phyloP scores from a whole-genome alignment of 495 filamentous ascomycete genomes.

The Cetradonia linearis region DNA sequence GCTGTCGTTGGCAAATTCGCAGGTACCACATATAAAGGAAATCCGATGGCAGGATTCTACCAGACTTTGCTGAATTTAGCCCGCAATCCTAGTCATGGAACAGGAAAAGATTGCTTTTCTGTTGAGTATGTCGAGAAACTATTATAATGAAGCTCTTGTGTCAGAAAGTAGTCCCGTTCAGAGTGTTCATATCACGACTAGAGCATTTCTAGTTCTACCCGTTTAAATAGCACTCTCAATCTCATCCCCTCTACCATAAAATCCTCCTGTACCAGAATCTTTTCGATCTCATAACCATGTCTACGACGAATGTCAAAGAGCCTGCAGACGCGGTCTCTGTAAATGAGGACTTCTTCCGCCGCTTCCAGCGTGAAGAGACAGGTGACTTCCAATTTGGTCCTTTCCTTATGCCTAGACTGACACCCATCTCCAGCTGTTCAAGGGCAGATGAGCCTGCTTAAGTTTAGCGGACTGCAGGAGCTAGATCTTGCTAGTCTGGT shows the following conservation, averaged over 20 bases:
- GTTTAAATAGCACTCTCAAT: no score
- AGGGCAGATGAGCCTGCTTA: conserved; percentile 49
- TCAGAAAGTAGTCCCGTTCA: no score
- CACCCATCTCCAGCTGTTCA: conserved; percentile 42
- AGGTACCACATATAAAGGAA: background rate
- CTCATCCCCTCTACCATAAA: no score
- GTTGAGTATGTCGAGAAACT: no score
- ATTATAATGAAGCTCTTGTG: no score
- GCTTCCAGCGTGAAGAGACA: conserved; percentile 63
- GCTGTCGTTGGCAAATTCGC: background rate
- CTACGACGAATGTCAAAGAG: background rate
- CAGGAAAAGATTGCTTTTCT: no score
- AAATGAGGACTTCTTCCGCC: conserved; percentile 69
- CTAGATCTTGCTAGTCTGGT: conserved; percentile 54
- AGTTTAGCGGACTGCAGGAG: conserved; percentile 40
- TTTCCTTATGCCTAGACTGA: conserved; percentile 8
- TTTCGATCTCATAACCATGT: background rate
- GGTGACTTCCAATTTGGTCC: conserved; percentile 38
- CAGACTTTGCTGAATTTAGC: background rate
- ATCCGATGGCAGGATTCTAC: background rate
- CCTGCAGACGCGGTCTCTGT: conserved; percentile 34
- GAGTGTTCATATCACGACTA: no score
- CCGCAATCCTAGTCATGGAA: no score
- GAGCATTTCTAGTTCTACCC: no score
- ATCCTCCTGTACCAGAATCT: background rate